A percentile compares a stretch with the other conserved stretches of the same genome.
phyloP scores from a whole-genome alignment of 495 filamentous ascomycete species.

The Trichodelitschia bisporula region DNA sequence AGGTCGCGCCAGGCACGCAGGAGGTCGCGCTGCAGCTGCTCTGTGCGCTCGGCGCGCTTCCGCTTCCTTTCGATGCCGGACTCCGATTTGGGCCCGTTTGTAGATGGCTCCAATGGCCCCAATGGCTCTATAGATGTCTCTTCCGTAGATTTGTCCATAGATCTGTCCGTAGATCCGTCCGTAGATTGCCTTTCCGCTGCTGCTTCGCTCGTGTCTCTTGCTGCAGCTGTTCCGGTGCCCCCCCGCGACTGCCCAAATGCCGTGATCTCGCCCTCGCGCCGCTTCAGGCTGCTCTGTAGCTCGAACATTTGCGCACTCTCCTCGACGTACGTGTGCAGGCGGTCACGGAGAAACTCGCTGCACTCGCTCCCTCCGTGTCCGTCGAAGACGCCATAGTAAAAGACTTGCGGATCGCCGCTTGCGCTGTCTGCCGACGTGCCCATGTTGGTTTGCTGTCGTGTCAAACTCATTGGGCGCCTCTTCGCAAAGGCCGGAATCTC shows the following conservation, averaged over 20 bases:
- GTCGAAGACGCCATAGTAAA: slow-evolving; percentile 93
- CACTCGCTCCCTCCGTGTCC: slow-evolving; percentile 86
- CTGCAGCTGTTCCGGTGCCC: background rate
- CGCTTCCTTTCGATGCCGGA: slow-evolving; percentile 11
- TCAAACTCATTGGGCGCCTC: slow-evolving; percentile 46
- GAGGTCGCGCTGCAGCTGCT: slow-evolving; percentile 38
- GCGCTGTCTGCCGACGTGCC: slow-evolving; percentile 42
- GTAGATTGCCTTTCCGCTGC: slow-evolving; percentile 13
- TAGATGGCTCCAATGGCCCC: slow-evolving; percentile 6
- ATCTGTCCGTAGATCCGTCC: too few relatives aligned
- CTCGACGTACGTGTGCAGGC: slow-evolving; percentile 75
- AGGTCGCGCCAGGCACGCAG: slow-evolving; percentile 56
- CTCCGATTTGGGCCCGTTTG: background rate
- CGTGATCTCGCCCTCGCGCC: too few relatives aligned
- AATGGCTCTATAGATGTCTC: too few relatives aligned
- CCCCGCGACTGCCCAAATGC: slow-evolving; percentile 3
- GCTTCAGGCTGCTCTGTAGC: slow-evolving; percentile 42
- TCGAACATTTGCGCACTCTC: slow-evolving; percentile 48
- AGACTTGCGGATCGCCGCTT: slow-evolving; percentile 77
- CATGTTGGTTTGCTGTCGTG: slow-evolving; percentile 19
- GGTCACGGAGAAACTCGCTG: slow-evolving; percentile 59
- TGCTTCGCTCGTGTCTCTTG: slow-evolving; percentile 9
- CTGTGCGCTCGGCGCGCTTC: too few relatives aligned
- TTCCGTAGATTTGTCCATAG: too few relatives aligned
- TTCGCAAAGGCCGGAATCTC: slow-evolving; percentile 81